phyloP scores from a whole-genome alignment of 805 yeast species.

The Spathaspora arborariae region DNA sequence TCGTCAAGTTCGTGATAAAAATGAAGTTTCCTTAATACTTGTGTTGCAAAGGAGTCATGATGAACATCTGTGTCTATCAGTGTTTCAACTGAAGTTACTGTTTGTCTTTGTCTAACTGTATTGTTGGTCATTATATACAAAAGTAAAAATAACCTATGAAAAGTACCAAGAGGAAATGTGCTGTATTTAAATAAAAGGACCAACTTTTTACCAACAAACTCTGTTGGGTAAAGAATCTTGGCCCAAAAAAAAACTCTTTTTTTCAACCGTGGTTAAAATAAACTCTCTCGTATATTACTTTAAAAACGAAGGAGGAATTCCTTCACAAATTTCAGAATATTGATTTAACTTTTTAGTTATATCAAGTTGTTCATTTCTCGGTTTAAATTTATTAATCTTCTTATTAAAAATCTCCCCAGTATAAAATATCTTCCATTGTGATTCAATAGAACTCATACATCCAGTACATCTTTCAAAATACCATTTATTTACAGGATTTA shows the following conservation, averaged over 20 bases:
- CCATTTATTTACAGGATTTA: constrained; percentile 95
- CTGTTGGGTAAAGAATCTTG: not conserved
- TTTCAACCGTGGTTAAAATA: not conserved
- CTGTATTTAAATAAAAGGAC: too few species aligned
- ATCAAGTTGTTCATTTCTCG: constrained; percentile 14
- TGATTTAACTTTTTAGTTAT: constrained; percentile 34
- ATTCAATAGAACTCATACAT: constrained; percentile 38
- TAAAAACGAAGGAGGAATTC: constrained; percentile 54
- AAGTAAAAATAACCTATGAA: not conserved
- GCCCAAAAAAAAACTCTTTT: not conserved
- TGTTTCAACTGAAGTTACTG: not conserved
- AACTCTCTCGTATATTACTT: not conserved
- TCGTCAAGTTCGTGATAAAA: constrained; percentile 57
- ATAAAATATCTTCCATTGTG: constrained; percentile 40
- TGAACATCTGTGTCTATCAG: not conserved
- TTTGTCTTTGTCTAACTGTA: not conserved
- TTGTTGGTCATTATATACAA: not conserved
- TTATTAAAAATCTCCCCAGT: constrained; percentile 39
- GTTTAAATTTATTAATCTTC: constrained; percentile 22
- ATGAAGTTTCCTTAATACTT: constrained; percentile 9
- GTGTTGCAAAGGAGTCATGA: not conserved
- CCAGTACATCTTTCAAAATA: constrained; percentile 89
- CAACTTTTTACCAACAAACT: too few species aligned
- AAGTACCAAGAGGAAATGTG: not conserved
- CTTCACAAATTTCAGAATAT: constrained; percentile 51